phyloP scores from a whole-genome alignment of 2,329 filamentous ascomycete species.

The Colletotrichum siamense region DNA sequence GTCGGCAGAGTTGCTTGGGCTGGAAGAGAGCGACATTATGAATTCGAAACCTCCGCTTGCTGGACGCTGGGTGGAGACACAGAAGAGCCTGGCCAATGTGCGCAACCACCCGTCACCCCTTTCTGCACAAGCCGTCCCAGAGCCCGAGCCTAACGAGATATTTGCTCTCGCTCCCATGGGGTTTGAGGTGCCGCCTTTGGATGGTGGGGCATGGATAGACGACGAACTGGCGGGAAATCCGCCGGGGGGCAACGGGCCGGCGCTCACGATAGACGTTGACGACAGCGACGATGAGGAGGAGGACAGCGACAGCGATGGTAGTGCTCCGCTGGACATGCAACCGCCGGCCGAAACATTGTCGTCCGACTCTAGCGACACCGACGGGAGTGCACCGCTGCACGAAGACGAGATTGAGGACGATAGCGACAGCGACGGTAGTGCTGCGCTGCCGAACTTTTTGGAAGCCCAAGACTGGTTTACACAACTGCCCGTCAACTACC shows the following conservation, averaged over 20 bases:
- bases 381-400: background rate
- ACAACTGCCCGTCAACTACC: background rate
- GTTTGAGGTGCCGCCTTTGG: background rate
- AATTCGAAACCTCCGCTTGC: background rate
- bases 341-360: background rate
- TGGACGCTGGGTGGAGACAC: slow-evolving; percentile 16
- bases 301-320: background rate
- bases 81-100: slow-evolving; percentile 3
- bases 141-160: background rate
- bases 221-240: background rate
- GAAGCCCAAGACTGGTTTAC: background rate
- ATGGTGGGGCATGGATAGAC: background rate
- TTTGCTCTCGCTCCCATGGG: background rate
- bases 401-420: background rate
- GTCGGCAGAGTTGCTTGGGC: background rate
- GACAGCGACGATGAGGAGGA: background rate
- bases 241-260: background rate
- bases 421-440: background rate
- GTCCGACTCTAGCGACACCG: background rate
- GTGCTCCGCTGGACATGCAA: background rate
- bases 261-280: background rate
- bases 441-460: background rate
- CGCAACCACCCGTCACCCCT: slow-evolving; percentile 16
- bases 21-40: background rate
- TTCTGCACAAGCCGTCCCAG: background rate